A percentile compares a stretch with the other conserved stretches of the same genome.
Conservation (phyloP, 805 yeast genomes). For the Allodekkera sacchari region DNA sequence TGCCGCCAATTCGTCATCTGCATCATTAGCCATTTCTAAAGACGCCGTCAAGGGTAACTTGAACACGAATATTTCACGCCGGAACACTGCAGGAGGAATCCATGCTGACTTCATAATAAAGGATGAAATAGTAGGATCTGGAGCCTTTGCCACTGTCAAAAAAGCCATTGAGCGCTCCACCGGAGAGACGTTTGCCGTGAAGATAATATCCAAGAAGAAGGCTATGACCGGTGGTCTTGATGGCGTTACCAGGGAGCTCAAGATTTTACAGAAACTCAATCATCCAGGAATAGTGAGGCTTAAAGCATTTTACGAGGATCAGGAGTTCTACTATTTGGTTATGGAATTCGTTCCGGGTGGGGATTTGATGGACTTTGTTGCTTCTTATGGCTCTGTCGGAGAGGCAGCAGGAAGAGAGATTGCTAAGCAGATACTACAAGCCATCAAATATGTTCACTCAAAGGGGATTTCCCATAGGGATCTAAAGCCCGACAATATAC, state of each 20-base stretch:
- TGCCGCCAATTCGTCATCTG: neutral
- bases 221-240: conserved; percentile 66
- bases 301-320: conserved; percentile 80
- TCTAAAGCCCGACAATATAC: conserved; percentile 89
- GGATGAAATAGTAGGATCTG: conserved; percentile 87
- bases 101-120: conserved; percentile 56
- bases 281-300: conserved; percentile 82
- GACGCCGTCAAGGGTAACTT: neutral
- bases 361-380: conserved; percentile 95
- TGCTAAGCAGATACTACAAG: conserved; percentile 73
- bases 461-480: conserved; percentile 95
- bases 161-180: conserved; percentile 81
- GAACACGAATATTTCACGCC: neutral
- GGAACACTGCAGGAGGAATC: conserved; percentile 18
- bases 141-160: conserved; percentile 96
- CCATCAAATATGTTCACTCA: conserved; percentile 79
- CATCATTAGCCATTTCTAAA: neutral
- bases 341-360: conserved; percentile 98
- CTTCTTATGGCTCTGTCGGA: conserved; percentile 84
- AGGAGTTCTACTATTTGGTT: conserved; percentile 71
- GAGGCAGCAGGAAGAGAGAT: conserved; percentile 88
- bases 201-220: conserved; percentile 77
- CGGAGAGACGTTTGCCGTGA: conserved; percentile 84
- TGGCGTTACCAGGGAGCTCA: conserved; percentile 82
- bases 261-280: conserved; percentile 64